Evolutionary conservation across 768 basidiomycete genomes (phyloP).

Genomic region (Arthromyces matolae): DNA sequence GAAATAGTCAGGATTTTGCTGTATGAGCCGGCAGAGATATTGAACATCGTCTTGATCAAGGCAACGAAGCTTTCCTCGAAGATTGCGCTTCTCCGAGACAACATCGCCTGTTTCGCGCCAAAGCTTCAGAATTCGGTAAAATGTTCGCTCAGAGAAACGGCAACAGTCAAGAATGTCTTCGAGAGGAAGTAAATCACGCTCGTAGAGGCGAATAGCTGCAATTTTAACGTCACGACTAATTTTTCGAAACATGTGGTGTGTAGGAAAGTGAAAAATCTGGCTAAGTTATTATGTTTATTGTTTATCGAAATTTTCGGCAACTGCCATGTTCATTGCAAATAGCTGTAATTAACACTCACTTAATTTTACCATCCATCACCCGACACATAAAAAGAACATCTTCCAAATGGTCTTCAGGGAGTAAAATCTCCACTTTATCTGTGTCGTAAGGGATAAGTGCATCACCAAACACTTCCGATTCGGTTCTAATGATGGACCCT

Average conservation of each 20-base stretch:
- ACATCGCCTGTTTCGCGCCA: slow-evolving; percentile 28
- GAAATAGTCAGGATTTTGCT: slow-evolving; percentile 27
- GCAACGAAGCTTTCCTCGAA: slow-evolving; percentile 8
- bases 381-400: too few relatives aligned
- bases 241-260: slow-evolving; percentile 11
- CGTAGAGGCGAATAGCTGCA: slow-evolving; percentile 24
- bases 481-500: too few relatives aligned
- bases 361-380: too few relatives aligned
- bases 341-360: too few relatives aligned
- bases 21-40: slow-evolving; percentile 20
- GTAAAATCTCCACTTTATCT: too few relatives aligned
- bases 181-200: slow-evolving; percentile 16
- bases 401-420: too few relatives aligned
- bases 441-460: too few relatives aligned
- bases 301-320: background rate
- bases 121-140: slow-evolving; percentile 19
- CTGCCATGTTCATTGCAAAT: background rate
- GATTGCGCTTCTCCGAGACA: slow-evolving; percentile 8
- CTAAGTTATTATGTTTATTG: background rate
- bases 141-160: slow-evolving; percentile 11
- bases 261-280: background rate
- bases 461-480: too few relatives aligned
- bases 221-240: slow-evolving; percentile 27
- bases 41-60: slow-evolving; percentile 17
- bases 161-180: slow-evolving; percentile 21